Percentiles rank a stretch among this genome's conserved stretches.
These are phyloP conservation scores for Phialocephala sp. DNA, from an alignment of 2,329 filamentous ascomycete species.

Conservation along the genomic window DNA sequence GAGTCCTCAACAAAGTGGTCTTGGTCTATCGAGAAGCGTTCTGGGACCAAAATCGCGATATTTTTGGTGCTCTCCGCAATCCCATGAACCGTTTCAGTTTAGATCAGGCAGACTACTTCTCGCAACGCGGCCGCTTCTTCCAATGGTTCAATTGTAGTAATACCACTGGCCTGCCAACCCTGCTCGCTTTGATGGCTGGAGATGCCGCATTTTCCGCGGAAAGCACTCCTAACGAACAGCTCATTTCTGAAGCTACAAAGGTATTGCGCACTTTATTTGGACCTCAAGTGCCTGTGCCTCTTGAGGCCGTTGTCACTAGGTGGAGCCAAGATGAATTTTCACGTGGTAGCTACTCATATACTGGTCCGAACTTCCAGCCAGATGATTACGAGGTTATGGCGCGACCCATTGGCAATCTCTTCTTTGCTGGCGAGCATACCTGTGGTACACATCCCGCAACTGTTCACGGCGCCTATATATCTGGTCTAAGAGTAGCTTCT, in stretches of 20 bases:
- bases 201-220: constrained; percentile 92
- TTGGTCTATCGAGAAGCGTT: constrained; percentile 88
- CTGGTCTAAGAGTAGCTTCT: constrained; percentile 85
- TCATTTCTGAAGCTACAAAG: constrained; percentile 80
- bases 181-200: constrained; percentile 94
- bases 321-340: constrained; percentile 93
- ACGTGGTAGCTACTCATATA: constrained; percentile 94
- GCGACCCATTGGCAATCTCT: constrained; percentile 79
- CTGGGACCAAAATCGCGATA: constrained; percentile 89
- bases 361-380: constrained; percentile 78
- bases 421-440: constrained; percentile 96
- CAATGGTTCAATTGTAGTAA: constrained; percentile 97
- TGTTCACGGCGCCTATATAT: constrained; percentile 94
- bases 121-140: constrained; percentile 88
- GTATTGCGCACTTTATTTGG: constrained; percentile 81
- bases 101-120: constrained; percentile 78
- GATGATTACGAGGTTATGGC: constrained; percentile 96
- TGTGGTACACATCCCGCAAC: constrained; percentile 95
- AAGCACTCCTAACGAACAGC: constrained; percentile 71
- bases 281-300: constrained; percentile 72
- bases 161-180: constrained; percentile 83
- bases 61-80: constrained; percentile 88
- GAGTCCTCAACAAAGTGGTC: constrained; percentile 93
- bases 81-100: constrained; percentile 73
- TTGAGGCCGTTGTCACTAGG: constrained; percentile 87